Evolutionary conservation across 2,329 filamentous ascomycete species (phyloP), one percentile per base, ranked within the genome.

Genomic region (Orbilia brochopaga): DNA sequence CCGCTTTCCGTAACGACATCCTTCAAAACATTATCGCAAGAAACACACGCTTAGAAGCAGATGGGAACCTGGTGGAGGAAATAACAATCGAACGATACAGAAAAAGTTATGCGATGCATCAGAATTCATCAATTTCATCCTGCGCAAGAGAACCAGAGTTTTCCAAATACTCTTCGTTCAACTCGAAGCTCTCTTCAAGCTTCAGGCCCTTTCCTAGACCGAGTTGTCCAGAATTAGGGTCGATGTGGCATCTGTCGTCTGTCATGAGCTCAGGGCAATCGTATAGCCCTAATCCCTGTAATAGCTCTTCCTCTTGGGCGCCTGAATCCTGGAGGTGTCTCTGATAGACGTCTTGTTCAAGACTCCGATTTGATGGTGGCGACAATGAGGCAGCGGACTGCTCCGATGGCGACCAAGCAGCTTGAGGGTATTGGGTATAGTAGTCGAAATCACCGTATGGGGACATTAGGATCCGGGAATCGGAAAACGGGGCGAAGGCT

Each of bases 181-280:
- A 52, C 60, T 65, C 55, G 21, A 72, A 72, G 17, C 67, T 65
- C 42, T 72, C 67, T 57, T 72, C 67, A 19, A 72, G 67, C 27
- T 72, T 72, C 21, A 72, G 27, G 8, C 67, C 67, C 46, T 44
- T 59, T 30, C 67, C 65, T 19, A 10, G 11, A 19, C 37, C 37
- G 17, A 24, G 17, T 23, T 15, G 21, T 13, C 40, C 30, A 8
- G 37, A 6, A 10, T 37, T 27, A 1, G 21, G 19, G 13, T 17
- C 24, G 15, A 21, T 37, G 10, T n/a, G 15, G 6, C 17, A 5
- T 1, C 5, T 46, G 30, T 46, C 13, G 1, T 58, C 51, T 13
- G 30, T 32, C 17, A 42, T 40, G 27, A 72, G 55, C 23, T 72
- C 67, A 2, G 67, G 67, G 27, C 55, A 72, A 10, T 72, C 67